Base-by-base conservation (phyloP, 768 basidiomycete species). In the Termitomyces sp. region DNA sequence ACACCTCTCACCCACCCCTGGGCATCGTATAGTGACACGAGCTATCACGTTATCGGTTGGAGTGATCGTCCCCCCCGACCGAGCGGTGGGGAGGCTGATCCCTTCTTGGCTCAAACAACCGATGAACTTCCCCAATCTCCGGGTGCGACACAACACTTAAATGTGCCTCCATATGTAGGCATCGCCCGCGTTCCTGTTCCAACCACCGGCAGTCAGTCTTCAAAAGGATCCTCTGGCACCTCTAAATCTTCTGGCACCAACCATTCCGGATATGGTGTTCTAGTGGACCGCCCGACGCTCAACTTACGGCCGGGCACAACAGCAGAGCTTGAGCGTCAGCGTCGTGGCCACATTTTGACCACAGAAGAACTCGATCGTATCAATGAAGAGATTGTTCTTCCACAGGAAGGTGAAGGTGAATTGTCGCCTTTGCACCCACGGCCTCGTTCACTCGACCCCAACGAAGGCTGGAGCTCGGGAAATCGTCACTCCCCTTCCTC, bases 1-100 rank as follows among this genome's bases (percentile, higher is more conserved):
- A 32, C 40, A 24, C 35, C 49, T 52, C 28, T 32, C n/a, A 36
- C 49, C 12, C 39, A 51, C 12, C 36, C 38, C 28, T 51, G 63
- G 55, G 18, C 28, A 4, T 55, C 55, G 7, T 44, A 50, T 9
- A 69, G 73, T 5, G 77, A 54, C 15, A 1, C 53, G 38, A 54
- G 20, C 16, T 39, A 54, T 18, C 53, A 79, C 35, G 74, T 74
- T 16, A 80, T 74, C 22, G 74, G 68, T 22, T 88, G 86, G n/a
- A 51, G 15, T 39, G 85, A 89, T 71, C 87, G 88, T 38, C 85
- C 85, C 28, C 87, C 89, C 1, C 79, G 88, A 11, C 80, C 81
- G 35, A 90, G 87, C 54, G 89, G 89, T 7, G 88, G 89, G 67
- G 89, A 90, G 69, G 76, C 73, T 3, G 88, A 89, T 67, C 78